phyloP scores from a whole-genome alignment of 345 rosid genomes.

The Anastatica hierochuntica region DNA sequence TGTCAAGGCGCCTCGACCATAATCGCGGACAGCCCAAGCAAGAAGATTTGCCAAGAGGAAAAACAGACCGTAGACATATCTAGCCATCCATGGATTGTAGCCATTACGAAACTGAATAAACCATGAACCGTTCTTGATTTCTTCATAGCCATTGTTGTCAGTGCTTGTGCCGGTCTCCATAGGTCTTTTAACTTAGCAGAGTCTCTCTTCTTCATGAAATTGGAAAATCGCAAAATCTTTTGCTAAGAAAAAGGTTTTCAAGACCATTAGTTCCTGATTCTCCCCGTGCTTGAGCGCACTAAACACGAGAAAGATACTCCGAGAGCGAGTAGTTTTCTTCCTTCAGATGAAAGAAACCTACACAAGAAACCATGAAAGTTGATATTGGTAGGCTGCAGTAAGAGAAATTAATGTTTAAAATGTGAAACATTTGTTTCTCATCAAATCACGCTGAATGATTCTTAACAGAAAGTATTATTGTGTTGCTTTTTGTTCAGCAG shows the following conservation, averaged over 20 bases:
- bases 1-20: conserved; percentile 47
- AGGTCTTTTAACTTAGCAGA: conserved; percentile 21
- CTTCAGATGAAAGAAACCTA: too few species aligned
- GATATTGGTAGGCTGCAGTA: background rate
- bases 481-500: background rate
- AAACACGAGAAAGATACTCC: too few species aligned
- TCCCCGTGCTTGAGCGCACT: too few species aligned
- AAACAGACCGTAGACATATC: conserved; percentile 71
- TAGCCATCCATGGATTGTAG: conserved; percentile 90
- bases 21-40: conserved; percentile 85
- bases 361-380: too few species aligned
- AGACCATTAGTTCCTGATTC: too few species aligned
- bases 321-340: too few species aligned
- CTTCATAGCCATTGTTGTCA: conserved; percentile 22
- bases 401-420: background rate
- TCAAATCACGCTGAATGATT: conserved; percentile 3
- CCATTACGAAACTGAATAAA: conserved; percentile 66
- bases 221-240: conserved; percentile 9
- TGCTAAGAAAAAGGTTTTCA: conserved; percentile 7
- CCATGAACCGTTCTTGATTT: conserved; percentile 52
- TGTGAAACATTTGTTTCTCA: background rate
- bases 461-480: conserved; percentile 3
- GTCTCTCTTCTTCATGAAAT: conserved; percentile 39
- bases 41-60: conserved; percentile 64
- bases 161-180: conserved; percentile 46